phyloP scores from a whole-genome alignment of 768 basidiomycete genomes.

The Rhodotorula kratochvilovae region DNA sequence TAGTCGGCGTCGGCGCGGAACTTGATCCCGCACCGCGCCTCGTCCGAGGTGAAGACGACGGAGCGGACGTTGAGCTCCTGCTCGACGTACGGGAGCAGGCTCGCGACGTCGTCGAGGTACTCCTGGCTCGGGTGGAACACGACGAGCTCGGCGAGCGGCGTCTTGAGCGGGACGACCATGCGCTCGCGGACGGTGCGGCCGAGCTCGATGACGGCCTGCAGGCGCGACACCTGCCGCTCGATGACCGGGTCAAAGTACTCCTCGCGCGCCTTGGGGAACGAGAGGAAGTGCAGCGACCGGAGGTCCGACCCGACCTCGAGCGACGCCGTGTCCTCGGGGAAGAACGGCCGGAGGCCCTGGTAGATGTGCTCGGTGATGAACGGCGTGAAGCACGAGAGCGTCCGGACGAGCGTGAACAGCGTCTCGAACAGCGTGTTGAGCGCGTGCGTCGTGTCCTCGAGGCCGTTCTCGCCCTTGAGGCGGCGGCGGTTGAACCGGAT shows the following conservation, averaged over 20 bases:
- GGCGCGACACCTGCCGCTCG: conserved; percentile 86
- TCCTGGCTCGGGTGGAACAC: conserved; percentile 83
- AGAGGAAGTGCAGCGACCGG: conserved; percentile 90
- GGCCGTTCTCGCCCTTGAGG: conserved; percentile 88
- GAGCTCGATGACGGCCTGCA: conserved; percentile 92
- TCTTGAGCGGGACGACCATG: conserved; percentile 84
- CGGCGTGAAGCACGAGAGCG: conserved; percentile 97
- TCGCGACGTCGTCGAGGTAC: conserved; percentile 78
- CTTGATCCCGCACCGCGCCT: conserved; percentile 73
- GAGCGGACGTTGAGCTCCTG: conserved; percentile 94
- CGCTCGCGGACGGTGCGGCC: conserved; percentile 81
- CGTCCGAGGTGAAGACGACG: conserved; percentile 82
- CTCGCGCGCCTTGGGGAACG: conserved; percentile 86
- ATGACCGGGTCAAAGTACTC: conserved; percentile 92
- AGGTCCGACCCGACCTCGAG: conserved; percentile 60
- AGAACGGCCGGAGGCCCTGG: conserved; percentile 78
- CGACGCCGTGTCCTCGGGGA: conserved; percentile 63
- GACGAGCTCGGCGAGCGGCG: conserved; percentile 82
- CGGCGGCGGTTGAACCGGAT: conserved; percentile 96
- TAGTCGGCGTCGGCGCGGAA: conserved; percentile 93
- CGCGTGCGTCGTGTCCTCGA: conserved; percentile 77
- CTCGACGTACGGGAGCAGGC: conserved; percentile 79
- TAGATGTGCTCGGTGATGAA: conserved; percentile 97
- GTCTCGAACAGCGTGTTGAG: conserved; percentile 95
- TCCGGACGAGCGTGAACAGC: conserved; percentile 84